Conservation (phyloP, 2,329 filamentous ascomycete genomes). For the Leptodontidium sp. region DNA sequence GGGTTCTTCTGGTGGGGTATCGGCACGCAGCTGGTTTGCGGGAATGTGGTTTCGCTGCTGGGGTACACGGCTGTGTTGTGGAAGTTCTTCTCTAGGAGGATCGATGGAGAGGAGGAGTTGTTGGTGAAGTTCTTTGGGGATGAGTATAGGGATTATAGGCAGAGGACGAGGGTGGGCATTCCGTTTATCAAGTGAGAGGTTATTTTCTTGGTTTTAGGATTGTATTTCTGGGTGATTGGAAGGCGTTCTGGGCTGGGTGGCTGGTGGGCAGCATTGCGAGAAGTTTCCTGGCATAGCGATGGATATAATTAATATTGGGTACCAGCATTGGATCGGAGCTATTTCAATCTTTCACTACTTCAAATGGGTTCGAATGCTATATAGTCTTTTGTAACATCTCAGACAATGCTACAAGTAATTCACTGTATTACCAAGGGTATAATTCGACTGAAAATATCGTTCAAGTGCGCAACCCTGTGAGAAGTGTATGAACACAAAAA, state of each 20-base stretch:
- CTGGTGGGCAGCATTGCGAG: not conserved
- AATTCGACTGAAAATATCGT: too few relatives aligned
- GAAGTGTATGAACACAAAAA: not conserved
- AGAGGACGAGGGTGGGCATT: slow-evolving; percentile 78
- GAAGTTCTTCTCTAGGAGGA: slow-evolving; percentile 82
- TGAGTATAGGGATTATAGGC: slow-evolving; percentile 79
- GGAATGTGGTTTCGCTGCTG: slow-evolving; percentile 81
- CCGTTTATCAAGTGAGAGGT: slow-evolving; percentile 67
- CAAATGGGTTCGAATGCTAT: not conserved
- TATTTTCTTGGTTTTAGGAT: not conserved
- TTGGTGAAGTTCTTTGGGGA: slow-evolving; percentile 84
- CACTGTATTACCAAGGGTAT: not conserved
- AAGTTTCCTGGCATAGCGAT: slow-evolving; percentile 16
- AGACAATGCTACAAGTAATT: not conserved
- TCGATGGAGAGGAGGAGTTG: slow-evolving; percentile 80
- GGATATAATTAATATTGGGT: slow-evolving; percentile 16
- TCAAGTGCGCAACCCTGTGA: not conserved
- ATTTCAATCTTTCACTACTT: not conserved
- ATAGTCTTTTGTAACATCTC: not conserved
- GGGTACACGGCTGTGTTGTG: slow-evolving; percentile 81
- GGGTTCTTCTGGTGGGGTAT: slow-evolving; percentile 98
- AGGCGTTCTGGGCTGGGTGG: not conserved
- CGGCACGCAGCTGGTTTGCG: slow-evolving; percentile 91
- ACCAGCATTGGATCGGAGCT: not conserved
- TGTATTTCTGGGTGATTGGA: not conserved